Base-by-base conservation (phyloP, 2,329 filamentous ascomycete genomes). In the Pyrenochaeta sp. region DNA sequence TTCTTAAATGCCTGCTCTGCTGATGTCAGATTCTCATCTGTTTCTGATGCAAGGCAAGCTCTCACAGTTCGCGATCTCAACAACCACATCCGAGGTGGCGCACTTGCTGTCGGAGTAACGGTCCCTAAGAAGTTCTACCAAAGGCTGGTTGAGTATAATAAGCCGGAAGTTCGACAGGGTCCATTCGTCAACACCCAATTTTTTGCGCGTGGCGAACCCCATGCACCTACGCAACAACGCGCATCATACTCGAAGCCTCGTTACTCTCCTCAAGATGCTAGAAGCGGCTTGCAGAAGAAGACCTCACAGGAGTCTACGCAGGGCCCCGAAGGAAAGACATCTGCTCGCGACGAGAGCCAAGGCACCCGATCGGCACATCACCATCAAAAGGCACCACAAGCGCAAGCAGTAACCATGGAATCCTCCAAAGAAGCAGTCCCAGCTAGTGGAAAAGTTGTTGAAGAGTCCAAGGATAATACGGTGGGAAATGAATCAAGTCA, bases 211-310 rank as follows among this genome's bases (percentile, higher is more conserved):
- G 34, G 29, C 8, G 35, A 43, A 23, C 38, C 36, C 18, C 40
- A n/a, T 15, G 23, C 20, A 27, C 20, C 28, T 14, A 20, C n/a
- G 4, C 15, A 21, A 15, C n/a, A n/a, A 8, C 22, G 23, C 8
- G 7, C 7, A 32, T n/a, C 30, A 22, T 41, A 18, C 8, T 41
- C 15, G 7, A 35, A 37, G 7, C 35, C 36, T 11, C 34, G 44
- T n/a, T 71, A 71, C 47, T 69, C 67, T 46, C 62, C 67, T 30
- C 67, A 71, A 48, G 67, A 69, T 49, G 67, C 59, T 57, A 64
- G 67, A 47, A 69, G 67, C 54, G 62, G 55, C 48, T 41, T 68
- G 46, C 55, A 35, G 28, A 53, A 48, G 29, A 53, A 51, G 41
- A 35, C 44, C 13, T 29, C 29, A 15, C 39, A 20, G 14, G 29